Percentiles rank a stretch among this genome's conserved stretches.
Conservation (phyloP, 139 green algal genomes). For the Medakamo hakoo region DNA sequence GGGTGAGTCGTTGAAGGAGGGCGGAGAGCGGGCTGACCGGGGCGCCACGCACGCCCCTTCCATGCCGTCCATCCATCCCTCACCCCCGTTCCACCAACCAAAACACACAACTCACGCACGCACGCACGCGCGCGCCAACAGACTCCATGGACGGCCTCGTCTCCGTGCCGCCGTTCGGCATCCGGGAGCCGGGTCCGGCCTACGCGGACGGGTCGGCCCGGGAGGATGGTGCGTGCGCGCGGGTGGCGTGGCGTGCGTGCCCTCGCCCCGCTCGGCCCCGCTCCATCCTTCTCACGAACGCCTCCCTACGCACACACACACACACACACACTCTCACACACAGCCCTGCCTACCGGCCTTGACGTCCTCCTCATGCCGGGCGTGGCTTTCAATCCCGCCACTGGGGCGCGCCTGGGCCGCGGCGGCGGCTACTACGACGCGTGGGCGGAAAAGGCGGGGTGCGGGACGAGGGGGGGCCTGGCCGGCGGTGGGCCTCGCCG, state of each 20-base stretch:
- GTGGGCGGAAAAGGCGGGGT: too few relatives aligned
- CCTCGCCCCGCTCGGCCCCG: neutral
- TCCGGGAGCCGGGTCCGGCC: constrained; percentile 34
- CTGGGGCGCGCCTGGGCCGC: constrained; percentile 39
- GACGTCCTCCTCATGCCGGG: constrained; percentile 67
- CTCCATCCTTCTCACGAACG: neutral
- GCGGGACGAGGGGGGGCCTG: too few relatives aligned
- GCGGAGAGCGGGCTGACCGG: too few relatives aligned
- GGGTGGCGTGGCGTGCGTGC: neutral
- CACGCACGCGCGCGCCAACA: too few relatives aligned
- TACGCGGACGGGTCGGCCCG: constrained; percentile 29
- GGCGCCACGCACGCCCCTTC: too few relatives aligned
- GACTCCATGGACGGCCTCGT: too few relatives aligned
- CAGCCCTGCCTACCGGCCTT: constrained; percentile 11
- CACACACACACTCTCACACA: neutral
- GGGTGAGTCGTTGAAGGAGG: constrained; percentile 3
- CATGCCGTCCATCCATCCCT: too few relatives aligned
- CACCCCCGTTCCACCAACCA: too few relatives aligned
- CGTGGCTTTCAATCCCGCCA: constrained; percentile 44
- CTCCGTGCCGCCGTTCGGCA: constrained; percentile 53
- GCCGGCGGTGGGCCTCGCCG: too few relatives aligned
- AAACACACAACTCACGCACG: too few relatives aligned
- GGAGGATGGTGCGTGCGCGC: constrained; percentile 26
- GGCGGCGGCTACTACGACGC: constrained; percentile 61
- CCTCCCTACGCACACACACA: neutral